Evolutionary conservation across 2,329 filamentous ascomycete species (phyloP).

Genomic region (Aspergillus spinulosporus): DNA sequence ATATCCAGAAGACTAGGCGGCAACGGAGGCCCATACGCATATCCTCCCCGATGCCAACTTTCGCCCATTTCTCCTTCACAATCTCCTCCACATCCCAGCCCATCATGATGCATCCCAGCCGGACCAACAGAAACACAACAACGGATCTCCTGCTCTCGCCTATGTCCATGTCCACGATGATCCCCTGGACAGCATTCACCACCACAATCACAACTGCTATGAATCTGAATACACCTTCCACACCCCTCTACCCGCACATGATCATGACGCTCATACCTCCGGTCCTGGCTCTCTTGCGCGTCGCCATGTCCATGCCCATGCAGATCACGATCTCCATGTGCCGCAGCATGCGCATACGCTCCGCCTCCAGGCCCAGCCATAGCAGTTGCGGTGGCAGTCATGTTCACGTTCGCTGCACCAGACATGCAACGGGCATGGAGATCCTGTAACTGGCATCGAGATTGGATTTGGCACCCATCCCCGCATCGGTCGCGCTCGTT

Average conservation of each 20-base stretch:
- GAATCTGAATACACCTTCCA: background rate
- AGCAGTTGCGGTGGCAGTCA: background rate
- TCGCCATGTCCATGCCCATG: background rate
- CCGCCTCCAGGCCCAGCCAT: background rate
- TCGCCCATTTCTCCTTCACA: background rate
- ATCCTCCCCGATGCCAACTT: background rate
- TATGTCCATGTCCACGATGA: background rate
- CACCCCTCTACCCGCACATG: background rate
- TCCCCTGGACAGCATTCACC: background rate
- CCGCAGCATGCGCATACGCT: constrained; percentile 4
- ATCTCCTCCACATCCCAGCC: background rate
- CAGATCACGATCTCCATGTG: background rate
- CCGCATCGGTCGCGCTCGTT: background rate
- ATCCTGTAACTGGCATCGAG: background rate
- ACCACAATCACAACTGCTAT: background rate
- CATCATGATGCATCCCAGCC: background rate
- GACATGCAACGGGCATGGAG: background rate
- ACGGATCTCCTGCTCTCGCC: constrained; percentile 2
- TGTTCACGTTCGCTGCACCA: background rate
- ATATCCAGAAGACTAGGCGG: constrained; percentile 15
- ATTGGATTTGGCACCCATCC: background rate
- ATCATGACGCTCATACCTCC: background rate
- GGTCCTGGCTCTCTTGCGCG: background rate
- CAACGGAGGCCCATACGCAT: constrained; percentile 20
- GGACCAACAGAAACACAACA: constrained; percentile 6